phyloP scores from a whole-genome alignment of 169 alveolate species.

The Plasmodium reichenowi region DNA sequence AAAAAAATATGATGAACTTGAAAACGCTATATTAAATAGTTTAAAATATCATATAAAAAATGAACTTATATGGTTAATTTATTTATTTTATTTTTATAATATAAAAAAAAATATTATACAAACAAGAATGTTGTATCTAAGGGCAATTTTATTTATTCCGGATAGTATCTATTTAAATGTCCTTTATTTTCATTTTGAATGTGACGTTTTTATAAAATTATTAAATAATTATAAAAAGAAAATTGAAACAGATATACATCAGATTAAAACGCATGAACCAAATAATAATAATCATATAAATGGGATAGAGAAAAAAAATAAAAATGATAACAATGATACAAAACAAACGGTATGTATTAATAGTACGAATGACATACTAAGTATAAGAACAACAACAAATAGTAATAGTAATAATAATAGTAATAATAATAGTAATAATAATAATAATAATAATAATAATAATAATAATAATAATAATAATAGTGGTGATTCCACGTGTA shows the following conservation, averaged over 20 bases:
- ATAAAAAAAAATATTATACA: slow-evolving; percentile 37
- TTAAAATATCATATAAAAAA: slow-evolving; percentile 49
- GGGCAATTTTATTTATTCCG: slow-evolving; percentile 55
- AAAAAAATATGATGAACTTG: slow-evolving; percentile 22
- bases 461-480: no score
- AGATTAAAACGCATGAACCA: background rate
- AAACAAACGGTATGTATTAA: no score
- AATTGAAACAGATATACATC: background rate
- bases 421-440: no score
- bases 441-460: no score
- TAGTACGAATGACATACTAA: no score
- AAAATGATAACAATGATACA: no score
- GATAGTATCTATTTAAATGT: slow-evolving; percentile 22
- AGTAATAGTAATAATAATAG: no score
- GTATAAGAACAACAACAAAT: no score
- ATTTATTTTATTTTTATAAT: slow-evolving; percentile 45
- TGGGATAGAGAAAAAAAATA: background rate
- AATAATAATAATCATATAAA: background rate
- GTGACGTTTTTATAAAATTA: slow-evolving; percentile 37
- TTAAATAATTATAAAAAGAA: slow-evolving; percentile 36
- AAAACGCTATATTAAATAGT: slow-evolving; percentile 49
- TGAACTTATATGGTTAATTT: slow-evolving; percentile 58
- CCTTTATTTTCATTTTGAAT: slow-evolving; percentile 44
- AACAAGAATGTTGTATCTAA: slow-evolving; percentile 59
- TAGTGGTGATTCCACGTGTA: no score